Percentiles rank a stretch among this genome's conserved stretches.
Conservation (phyloP, 2,329 filamentous ascomycete species). For the Trichoderma hamatum region DNA sequence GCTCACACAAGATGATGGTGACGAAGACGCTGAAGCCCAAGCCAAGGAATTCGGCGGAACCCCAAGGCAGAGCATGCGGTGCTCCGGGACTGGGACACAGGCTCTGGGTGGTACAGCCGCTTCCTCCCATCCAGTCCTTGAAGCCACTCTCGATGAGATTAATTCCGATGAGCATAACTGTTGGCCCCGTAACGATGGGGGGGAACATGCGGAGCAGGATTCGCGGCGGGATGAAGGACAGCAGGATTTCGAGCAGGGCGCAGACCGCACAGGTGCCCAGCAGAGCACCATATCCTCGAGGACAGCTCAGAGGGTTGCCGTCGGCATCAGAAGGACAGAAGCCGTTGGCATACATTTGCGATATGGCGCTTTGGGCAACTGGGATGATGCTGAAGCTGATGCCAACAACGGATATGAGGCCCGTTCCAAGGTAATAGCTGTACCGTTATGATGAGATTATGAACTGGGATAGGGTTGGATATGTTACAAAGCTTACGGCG, state of each 20-base stretch:
- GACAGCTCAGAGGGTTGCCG: conserved; percentile 72
- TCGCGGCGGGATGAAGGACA: conserved; percentile 74
- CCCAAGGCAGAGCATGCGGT: conserved; percentile 75
- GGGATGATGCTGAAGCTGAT: conserved; percentile 42
- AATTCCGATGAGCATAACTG: conserved; percentile 72
- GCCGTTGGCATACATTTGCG: conserved; percentile 77
- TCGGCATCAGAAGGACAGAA: conserved; percentile 62
- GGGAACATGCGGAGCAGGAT: conserved; percentile 75
- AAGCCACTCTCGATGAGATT: conserved; percentile 72
- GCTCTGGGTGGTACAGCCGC: conserved; percentile 59
- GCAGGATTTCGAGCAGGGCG: conserved; percentile 69
- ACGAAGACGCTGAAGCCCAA: conserved; percentile 80
- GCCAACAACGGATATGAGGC: conserved; percentile 79
- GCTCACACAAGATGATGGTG: conserved; percentile 78
- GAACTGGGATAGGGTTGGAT: not conserved
- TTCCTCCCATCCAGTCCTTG: conserved; percentile 77
- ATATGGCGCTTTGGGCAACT: conserved; percentile 64
- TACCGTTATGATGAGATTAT: conserved; percentile 34
- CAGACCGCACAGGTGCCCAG: conserved; percentile 70
- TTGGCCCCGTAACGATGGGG: conserved; percentile 75
- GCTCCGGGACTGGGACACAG: conserved; percentile 69
- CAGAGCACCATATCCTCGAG: conserved; percentile 72
- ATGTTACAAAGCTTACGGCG: conserved; percentile 48
- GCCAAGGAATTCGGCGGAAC: conserved; percentile 74
- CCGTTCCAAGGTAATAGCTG: conserved; percentile 77